Conservation (phyloP, 1,284 basidiomycete species). For the Marasmius oreades region DNA sequence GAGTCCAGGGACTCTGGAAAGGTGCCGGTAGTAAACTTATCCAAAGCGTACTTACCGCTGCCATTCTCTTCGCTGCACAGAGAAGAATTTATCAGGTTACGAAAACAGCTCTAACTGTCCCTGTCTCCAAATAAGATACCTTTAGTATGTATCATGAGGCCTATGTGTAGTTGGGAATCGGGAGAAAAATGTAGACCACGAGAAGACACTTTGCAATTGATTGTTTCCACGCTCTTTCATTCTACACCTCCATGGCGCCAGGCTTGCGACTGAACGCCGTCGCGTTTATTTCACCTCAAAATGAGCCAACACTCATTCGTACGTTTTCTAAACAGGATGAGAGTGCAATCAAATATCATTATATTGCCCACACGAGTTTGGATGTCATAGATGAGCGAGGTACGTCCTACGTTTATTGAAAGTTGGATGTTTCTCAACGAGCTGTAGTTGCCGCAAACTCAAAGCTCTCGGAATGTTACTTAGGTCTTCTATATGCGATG, state of each 20-base stretch:
- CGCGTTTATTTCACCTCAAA: conserved; percentile 77
- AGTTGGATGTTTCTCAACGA: conserved; percentile 2
- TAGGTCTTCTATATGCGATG: conserved; percentile 75
- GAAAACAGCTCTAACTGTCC: conserved; percentile 39
- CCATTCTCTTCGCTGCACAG: conserved; percentile 86
- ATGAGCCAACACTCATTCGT: conserved; percentile 74
- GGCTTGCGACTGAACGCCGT: conserved; percentile 70
- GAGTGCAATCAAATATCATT: conserved; percentile 70
- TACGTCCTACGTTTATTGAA: conserved; percentile 23
- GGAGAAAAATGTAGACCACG: no score
- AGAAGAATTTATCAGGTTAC: conserved; percentile 70
- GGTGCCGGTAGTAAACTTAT: conserved; percentile 83
- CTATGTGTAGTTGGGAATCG: no score
- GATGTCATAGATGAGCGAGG: conserved; percentile 79
- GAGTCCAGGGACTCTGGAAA: conserved; percentile 78
- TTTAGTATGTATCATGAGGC: no score
- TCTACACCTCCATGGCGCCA: conserved; percentile 46
- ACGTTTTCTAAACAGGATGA: conserved; percentile 67
- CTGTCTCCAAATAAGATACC: background rate
- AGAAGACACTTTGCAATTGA: no score
- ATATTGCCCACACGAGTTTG: conserved; percentile 76
- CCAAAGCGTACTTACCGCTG: conserved; percentile 88
- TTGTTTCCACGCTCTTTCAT: background rate
- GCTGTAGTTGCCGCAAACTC: conserved; percentile 35
- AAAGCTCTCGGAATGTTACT: conserved; percentile 69